Conservation (phyloP, 2,329 filamentous ascomycete species). For the Penicillium capsulatum region DNA sequence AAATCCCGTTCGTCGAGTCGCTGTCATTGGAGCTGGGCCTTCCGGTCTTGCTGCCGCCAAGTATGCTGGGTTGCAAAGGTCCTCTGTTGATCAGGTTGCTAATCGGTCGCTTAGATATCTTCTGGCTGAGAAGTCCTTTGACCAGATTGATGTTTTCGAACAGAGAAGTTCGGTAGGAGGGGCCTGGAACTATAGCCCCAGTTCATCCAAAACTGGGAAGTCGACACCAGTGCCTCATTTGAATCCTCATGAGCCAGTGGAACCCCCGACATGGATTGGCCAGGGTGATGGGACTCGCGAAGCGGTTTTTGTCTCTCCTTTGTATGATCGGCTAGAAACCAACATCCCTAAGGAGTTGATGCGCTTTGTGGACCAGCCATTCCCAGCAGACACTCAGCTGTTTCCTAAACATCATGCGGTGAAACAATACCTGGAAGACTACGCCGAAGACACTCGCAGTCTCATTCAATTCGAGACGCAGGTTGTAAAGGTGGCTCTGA, state of each 20-base stretch:
- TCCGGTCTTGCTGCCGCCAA: conserved; percentile 74
- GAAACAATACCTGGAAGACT: conserved; percentile 67
- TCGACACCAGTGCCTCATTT: conserved; percentile 61
- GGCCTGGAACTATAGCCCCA: conserved; percentile 74
- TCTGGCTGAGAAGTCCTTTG: conserved; percentile 64
- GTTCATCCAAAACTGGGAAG: conserved; percentile 43
- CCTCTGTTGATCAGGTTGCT: conserved; percentile 10
- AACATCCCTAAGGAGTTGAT: conserved; percentile 83
- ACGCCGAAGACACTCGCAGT: conserved; percentile 63
- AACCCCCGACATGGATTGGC: conserved; percentile 56
- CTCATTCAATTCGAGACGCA: conserved; percentile 67
- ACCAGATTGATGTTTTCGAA: conserved; percentile 73
- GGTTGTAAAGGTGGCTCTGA: conserved; percentile 57
- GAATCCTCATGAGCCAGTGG: conserved; percentile 56
- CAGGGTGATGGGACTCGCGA: conserved; percentile 25
- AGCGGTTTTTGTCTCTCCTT: conserved; percentile 70
- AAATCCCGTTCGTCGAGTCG: conserved; percentile 48
- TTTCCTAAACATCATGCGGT: conserved; percentile 72
- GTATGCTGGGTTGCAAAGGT: conserved; percentile 30
- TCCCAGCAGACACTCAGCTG: conserved; percentile 60
- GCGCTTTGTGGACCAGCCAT: conserved; percentile 68
- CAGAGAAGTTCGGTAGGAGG: conserved; percentile 74
- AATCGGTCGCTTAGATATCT: conserved; percentile 56
- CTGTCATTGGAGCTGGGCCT: conserved; percentile 79
- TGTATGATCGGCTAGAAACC: conserved; percentile 78